phyloP scores from a whole-genome alignment of 768 basidiomycete species.

The Heimioporus sp. region DNA sequence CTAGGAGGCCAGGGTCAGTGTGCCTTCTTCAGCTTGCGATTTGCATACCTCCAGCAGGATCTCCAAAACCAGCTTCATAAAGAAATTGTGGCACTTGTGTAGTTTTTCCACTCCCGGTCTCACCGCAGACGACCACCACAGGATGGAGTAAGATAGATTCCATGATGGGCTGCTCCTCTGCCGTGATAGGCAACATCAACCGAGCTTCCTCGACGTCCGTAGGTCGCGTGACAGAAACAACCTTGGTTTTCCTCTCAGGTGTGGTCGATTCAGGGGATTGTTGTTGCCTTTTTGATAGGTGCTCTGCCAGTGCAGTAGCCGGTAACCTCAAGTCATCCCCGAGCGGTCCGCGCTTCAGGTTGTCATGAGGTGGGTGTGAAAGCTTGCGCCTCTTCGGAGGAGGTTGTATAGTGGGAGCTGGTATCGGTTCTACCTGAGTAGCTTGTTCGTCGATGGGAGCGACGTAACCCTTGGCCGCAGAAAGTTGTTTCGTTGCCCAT shows the following conservation, averaged over 20 bases:
- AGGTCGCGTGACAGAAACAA: constrained; percentile 58
- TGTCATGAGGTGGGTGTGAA: constrained; percentile 26
- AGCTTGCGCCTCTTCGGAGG: constrained; percentile 49
- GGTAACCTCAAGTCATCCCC: constrained; percentile 73
- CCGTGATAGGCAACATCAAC: constrained; percentile 80
- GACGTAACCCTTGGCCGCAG: constrained; percentile 41
- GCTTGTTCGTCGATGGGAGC: constrained; percentile 11
- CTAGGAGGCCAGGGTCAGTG: constrained; percentile 38
- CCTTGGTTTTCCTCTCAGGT: constrained; percentile 35
- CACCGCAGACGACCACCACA: constrained; percentile 72
- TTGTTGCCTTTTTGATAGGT: constrained; percentile 19
- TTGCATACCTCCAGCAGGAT: constrained; percentile 68
- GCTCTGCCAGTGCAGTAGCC: constrained; percentile 58
- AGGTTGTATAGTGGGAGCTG: constrained; percentile 6
- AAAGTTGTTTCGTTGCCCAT: constrained; percentile 85
- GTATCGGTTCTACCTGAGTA: constrained; percentile 11
- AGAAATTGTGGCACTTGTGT: constrained; percentile 98
- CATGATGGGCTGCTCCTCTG: constrained; percentile 94
- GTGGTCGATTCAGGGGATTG: constrained; percentile 6
- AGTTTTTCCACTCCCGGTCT: constrained; percentile 98
- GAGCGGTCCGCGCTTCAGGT: constrained; percentile 71
- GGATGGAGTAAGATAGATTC: constrained; percentile 85
- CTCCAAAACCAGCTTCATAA: constrained; percentile 95
- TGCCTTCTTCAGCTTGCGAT: neutral
- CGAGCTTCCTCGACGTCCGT: constrained; percentile 73